Evolutionary conservation across 1,284 basidiomycete species (phyloP), one percentile per base, ranked within the genome.

Genomic region (Ganoderma sp.): DNA sequence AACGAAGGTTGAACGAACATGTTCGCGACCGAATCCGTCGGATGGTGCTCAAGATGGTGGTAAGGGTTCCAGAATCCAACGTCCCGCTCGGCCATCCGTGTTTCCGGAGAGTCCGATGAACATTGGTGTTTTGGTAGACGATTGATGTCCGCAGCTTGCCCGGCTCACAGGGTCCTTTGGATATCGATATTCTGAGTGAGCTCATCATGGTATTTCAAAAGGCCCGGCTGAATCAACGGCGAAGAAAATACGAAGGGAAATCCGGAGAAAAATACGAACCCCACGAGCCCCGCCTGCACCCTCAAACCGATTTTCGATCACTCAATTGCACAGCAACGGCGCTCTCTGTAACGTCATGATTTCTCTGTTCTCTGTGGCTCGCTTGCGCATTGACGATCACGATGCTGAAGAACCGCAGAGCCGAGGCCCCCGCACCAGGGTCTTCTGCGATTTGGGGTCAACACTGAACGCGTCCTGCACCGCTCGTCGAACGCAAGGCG

Each of bases 391-490:
- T 34, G 28, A 15, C 52, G 52, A 56, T 56, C 52, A 56, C 25
- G 8, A 7, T 56, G 45, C 3, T 56, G 28, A 34, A 34, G 52
- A 17, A 15, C 28, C 28, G 17, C 52, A 14, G 48, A 52, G 54
- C 28, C 54, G 19, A 34, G 28, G 28, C 54, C 25, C 54, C 10
- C 28, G 54, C 15, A 12, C 15, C 15, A 56, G 54, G 54, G 54
- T 56, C 54, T 56, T 52, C 48, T 25, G 54, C 54, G 54, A 56
- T 56, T 56, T 56, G 54, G 48, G 54, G 54, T 34, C 54, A 34
- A 1, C 52, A 15, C 34, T 32, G 54, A 54, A 25, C 28, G 28
- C 48, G 12, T 52, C 10, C 28, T 56, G 19, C 32, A 15, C 54
- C 25, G 54, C 54, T 56, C 54, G 25, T 32, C 15, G 32, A 56